Base-by-base conservation (phyloP, 352 stramenopile genomes). In the Globisporangium sylvaticum region DNA sequence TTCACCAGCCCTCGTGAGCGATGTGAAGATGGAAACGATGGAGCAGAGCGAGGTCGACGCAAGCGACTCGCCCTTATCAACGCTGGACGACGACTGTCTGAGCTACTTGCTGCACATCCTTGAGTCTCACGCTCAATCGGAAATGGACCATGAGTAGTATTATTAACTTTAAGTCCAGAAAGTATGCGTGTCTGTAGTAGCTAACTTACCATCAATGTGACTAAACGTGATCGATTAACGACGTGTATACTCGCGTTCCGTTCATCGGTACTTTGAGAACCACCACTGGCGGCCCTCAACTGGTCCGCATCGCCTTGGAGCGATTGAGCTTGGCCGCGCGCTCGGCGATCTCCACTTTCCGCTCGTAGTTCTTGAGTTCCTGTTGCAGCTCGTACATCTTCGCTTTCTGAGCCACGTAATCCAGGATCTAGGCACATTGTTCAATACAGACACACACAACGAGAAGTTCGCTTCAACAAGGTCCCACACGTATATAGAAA, bases 291-390 rank as follows among this genome's bases (percentile, higher is more conserved):
- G 20, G 9, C 14, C 18, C 57, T 46, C 52, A 59, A 4, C 12
- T 52, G 4, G 61, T 50, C 29, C 50, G 37, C 44, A 55, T 68
- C 31, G 44, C 34, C 46, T 78, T 81, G 18, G 58, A 54, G n/a
- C 75, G 73, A n/a, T 62, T 70, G 29, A 78, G 62, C 52, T 92
- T 96, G 31, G 81, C 74, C 0, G 88, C 89, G 50, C 96, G 94
- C 58, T 97, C 90, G 4, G 87, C 81, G 61, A 98, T 97, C 67
- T 97, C 92, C 25, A 98, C 81, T 72, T 98, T 98, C 37, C 94
- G 87, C 60, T 96, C 87, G 71, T 96, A 98, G 71, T 97, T 97
- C 54, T 88, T 94, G 66, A 97, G 77, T 53, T 92, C 79, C 22
- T 89, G 74, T 59, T 95, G 76, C 20, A 98, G 69, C 52, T 96